Evolutionary conservation across 306 rosid species (phyloP).

Genomic region (Lagenaria siceraria): DNA sequence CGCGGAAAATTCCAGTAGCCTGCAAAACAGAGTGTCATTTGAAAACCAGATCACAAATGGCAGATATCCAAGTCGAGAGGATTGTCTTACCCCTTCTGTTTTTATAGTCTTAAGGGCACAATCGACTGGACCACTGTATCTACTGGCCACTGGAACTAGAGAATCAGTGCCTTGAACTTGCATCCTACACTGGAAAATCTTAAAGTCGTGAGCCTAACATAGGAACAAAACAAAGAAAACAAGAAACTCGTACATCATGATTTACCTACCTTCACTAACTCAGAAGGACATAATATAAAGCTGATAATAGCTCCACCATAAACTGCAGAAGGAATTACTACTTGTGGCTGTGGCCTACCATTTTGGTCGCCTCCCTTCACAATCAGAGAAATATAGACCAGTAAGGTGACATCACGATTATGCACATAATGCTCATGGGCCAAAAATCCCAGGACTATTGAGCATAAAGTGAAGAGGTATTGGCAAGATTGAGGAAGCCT

Average conservation of each 20-base stretch:
- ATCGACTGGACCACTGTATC: slow-evolving; percentile 68
- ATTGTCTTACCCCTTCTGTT: slow-evolving; percentile 69
- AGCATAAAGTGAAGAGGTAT: neutral
- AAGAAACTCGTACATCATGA: neutral
- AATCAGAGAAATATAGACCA: slow-evolving; percentile 3
- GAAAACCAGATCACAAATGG: slow-evolving; percentile 16
- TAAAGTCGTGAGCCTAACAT: slow-evolving; percentile 18
- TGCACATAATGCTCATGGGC: neutral
- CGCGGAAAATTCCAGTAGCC: slow-evolving; percentile 77
- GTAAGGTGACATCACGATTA: neutral
- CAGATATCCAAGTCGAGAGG: slow-evolving; percentile 5
- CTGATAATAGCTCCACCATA: slow-evolving; percentile 72
- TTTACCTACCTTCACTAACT: slow-evolving; percentile 63
- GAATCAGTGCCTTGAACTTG: slow-evolving; percentile 90
- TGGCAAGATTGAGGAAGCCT: neutral
- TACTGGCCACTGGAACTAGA: slow-evolving; percentile 45
- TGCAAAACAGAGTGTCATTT: slow-evolving; percentile 40
- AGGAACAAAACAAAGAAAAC: slow-evolving; percentile 11
- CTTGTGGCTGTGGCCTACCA: slow-evolving; percentile 44
- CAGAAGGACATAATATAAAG: slow-evolving; percentile 84
- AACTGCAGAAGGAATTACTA: slow-evolving; percentile 86
- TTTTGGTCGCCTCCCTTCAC: slow-evolving; percentile 56
- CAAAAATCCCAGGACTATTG: neutral
- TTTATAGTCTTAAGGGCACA: slow-evolving; percentile 52
- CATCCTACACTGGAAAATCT: slow-evolving; percentile 89